Base-by-base conservation (phyloP, 768 basidiomycete genomes). In the Amanita subjunquillea region DNA sequence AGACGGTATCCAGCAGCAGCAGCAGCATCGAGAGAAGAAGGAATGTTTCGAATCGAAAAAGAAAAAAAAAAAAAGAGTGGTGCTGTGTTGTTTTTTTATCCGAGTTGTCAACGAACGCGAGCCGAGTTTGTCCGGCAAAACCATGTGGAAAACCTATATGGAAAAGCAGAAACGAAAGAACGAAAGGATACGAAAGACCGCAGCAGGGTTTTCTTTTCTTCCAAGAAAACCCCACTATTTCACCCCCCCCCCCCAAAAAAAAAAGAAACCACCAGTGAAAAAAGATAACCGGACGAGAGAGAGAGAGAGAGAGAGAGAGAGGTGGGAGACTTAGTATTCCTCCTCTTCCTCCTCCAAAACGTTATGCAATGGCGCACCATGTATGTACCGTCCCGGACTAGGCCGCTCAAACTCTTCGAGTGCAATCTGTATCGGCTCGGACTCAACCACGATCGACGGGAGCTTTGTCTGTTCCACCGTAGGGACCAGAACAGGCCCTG, bases 361-460 rank as follows among this genome's bases (percentile, higher is more conserved):
- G 55, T 91, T 91, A 57, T 91, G 87, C 60, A 92, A 72, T 27
- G 90, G 90, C 6, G 87, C 86, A 23, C 90, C 90, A 59, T 92
- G 90, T 12, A 88, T 64, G 61, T 92, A 92, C 40, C 87, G 78
- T 32, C 65, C 78, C 9, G 86, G 86, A 58, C 83, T 86, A 17
- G 67, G 70, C n/a, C 79, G 72, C 3, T 80, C 81, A 6, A 71
- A 65, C 17, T 80, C 79, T n/a, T 70, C 69, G 13, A 71, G 58
- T 8, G 67, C 55, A 34, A 65, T 65, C 30, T 73, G 68, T 10
- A 68, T 56, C 20, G 41, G 41, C 22, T 42, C 56, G 54, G 34
- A 13, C 12, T 34, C 34, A 0, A 32, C 2, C 62, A 41, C 12
- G 40, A 15, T 30, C 22, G 3, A 17, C 20, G 42, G 9, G 13